Percentiles rank a stretch among this genome's conserved stretches.
Evolutionary conservation across 768 basidiomycete species (phyloP).

Genomic region (Leccinum uliginosum): DNA sequence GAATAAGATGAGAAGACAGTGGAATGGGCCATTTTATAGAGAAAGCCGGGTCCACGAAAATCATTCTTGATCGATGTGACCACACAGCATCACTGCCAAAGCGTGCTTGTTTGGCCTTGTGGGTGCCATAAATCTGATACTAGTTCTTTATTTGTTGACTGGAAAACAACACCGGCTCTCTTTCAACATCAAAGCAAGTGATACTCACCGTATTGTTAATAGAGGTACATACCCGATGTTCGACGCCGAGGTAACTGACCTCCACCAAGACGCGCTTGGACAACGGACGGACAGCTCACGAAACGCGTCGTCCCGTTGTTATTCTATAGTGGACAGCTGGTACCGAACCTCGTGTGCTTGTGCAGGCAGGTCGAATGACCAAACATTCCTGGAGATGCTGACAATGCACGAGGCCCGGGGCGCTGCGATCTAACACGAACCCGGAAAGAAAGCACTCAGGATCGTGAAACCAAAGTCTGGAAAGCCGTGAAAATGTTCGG

Average conservation of each 20-base stretch:
- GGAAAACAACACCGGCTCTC: constrained; percentile 16
- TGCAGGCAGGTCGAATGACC: background rate
- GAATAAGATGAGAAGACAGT: background rate
- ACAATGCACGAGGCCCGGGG: background rate
- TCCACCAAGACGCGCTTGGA: background rate
- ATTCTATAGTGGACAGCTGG: constrained; percentile 1
- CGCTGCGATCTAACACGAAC: background rate
- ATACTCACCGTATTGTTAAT: background rate
- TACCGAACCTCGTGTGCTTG: background rate
- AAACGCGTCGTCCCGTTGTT: constrained; percentile 2
- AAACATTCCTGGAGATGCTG: background rate
- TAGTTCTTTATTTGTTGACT: constrained; percentile 30
- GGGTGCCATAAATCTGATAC: constrained; percentile 29
- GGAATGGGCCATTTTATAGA: constrained; percentile 22
- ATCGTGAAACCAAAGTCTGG: too few relatives aligned
- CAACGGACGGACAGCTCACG: background rate
- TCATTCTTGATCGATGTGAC: constrained; percentile 32
- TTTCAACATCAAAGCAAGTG: constrained; percentile 5
- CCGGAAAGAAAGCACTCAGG: background rate
- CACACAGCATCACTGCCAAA: constrained; percentile 24
- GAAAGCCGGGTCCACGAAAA: constrained; percentile 22
- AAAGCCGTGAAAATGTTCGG: too few relatives aligned
- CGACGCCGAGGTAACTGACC: background rate
- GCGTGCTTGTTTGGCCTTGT: constrained; percentile 45
- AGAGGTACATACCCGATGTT: background rate